Evolutionary conservation across 805 yeast genomes (phyloP).

Genomic region (Yamadazyma kitorensis): DNA sequence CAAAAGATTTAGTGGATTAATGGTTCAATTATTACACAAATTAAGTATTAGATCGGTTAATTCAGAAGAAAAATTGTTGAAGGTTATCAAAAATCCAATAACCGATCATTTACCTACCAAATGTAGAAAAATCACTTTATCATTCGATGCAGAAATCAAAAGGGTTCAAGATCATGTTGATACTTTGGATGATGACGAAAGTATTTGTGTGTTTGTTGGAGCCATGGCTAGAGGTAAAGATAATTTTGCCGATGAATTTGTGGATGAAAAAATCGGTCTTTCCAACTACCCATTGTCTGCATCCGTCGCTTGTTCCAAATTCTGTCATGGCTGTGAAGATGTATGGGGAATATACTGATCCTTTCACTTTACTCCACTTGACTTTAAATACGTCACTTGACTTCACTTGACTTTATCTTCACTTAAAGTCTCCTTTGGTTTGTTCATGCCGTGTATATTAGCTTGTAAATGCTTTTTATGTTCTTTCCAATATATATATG

Average conservation of each 20-base stretch:
- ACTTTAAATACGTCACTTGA: background rate
- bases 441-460: background rate
- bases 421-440: background rate
- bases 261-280: constrained; percentile 94
- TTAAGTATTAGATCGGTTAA: constrained; percentile 91
- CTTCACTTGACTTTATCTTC: background rate
- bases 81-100: constrained; percentile 94
- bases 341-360: constrained; percentile 77
- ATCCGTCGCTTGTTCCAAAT: constrained; percentile 96
- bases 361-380: background rate
- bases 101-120: constrained; percentile 96
- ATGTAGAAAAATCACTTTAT: constrained; percentile 88
- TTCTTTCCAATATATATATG: background rate
- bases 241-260: constrained; percentile 94
- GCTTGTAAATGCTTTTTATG: background rate
- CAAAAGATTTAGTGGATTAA: constrained; percentile 94
- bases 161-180: constrained; percentile 85
- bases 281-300: constrained; percentile 96
- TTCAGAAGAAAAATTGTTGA: constrained; percentile 89
- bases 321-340: constrained; percentile 98
- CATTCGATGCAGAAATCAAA: constrained; percentile 86
- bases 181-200: constrained; percentile 81
- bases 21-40: constrained; percentile 95
- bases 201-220: constrained; percentile 97
- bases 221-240: constrained; percentile 99